Base-by-base conservation (phyloP, 2,329 filamentous ascomycete genomes). In the Fusarium protoensiforme region DNA sequence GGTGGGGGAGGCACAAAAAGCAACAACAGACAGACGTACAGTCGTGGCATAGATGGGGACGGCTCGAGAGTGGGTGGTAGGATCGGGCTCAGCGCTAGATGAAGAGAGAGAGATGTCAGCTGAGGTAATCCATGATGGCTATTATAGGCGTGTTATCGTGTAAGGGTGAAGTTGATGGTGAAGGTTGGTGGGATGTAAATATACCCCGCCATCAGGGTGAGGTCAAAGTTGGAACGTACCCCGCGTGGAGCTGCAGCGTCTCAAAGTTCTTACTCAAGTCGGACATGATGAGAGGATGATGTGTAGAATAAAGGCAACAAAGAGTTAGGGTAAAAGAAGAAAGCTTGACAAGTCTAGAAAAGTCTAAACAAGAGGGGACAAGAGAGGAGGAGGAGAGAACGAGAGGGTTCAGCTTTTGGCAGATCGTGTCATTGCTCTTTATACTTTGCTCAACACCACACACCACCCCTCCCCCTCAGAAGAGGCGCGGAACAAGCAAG, bases 1-100 rank as follows among this genome's bases (percentile, higher is more conserved):
- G 16, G 53, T 43, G 65, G 56, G 48, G 63, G n/a, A 51, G 29
- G 13, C 38, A 41, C 33, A 16, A 48, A 48, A 20, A 13, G 16
- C 24, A 36, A 24, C 54, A 36, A 22, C 41, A 61, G 24, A 73
- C 48, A 57, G 14, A 74, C 71, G 61, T 72, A 90, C 88, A n/a
- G 92, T 96, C 7, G 95, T 95, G 16, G 96, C 95, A 82, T 98
- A 98, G 81, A 99, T 98, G 62, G 96, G 96, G 10, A 98, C 95
- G 54, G 96, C 96, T 78, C 96, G 91, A 29, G 96, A 89, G 69
- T 97, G 96, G 71, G 96, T 98, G 3, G 91, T 83, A 29, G 93
- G 85, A 81, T 98, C 96, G 27, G 94, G 91, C 78, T 91, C 87
- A 77, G 97, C 94, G 71, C 94, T 97, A 77, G 60, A 51, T 54